These are phyloP conservation scores for Hemileccinum impolitum DNA, from an alignment of 768 basidiomycete genomes.

Conservation along the genomic window DNA sequence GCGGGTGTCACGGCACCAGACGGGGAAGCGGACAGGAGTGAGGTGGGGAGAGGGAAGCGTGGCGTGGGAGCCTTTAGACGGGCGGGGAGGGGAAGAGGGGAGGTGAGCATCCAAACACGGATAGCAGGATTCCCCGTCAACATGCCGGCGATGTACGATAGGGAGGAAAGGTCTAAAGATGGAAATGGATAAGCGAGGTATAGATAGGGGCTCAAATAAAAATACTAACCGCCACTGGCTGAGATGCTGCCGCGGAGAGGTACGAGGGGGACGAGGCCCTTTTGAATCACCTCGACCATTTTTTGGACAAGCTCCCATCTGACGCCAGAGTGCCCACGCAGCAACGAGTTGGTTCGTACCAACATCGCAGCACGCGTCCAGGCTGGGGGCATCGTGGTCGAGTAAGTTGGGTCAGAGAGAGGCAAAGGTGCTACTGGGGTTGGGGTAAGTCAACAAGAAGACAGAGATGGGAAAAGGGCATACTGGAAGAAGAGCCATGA, in stretches of 20 bases:
- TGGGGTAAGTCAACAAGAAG: neutral
- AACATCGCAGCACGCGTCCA: conserved; percentile 89
- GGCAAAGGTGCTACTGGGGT: conserved; percentile 46
- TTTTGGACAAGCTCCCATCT: conserved; percentile 77
- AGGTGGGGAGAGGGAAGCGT: conserved; percentile 4
- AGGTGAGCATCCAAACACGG: conserved; percentile 55
- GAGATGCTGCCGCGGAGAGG: conserved; percentile 83
- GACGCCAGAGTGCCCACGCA: conserved; percentile 85
- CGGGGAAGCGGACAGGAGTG: conserved; percentile 1
- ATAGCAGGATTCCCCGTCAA: conserved; percentile 80
- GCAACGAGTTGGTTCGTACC: conserved; percentile 84
- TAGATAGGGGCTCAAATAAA: neutral
- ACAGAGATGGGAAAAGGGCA: neutral
- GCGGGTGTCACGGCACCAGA: conserved; percentile 21
- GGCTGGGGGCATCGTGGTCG: conserved; percentile 76
- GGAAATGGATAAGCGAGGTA: conserved; percentile 3
- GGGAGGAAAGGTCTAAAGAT: conserved; percentile 61
- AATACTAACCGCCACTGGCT: conserved; percentile 65
- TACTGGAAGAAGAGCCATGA: neutral
- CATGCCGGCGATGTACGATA: conserved; percentile 81
- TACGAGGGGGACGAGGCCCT: conserved; percentile 74
- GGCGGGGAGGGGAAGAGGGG: conserved; percentile 4
- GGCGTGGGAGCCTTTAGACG: conserved; percentile 14
- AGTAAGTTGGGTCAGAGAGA: conserved; percentile 63
- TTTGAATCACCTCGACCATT: conserved; percentile 68